phyloP scores from a whole-genome alignment of 2,329 filamentous ascomycete genomes.

The Drechmeria coniospora region DNA sequence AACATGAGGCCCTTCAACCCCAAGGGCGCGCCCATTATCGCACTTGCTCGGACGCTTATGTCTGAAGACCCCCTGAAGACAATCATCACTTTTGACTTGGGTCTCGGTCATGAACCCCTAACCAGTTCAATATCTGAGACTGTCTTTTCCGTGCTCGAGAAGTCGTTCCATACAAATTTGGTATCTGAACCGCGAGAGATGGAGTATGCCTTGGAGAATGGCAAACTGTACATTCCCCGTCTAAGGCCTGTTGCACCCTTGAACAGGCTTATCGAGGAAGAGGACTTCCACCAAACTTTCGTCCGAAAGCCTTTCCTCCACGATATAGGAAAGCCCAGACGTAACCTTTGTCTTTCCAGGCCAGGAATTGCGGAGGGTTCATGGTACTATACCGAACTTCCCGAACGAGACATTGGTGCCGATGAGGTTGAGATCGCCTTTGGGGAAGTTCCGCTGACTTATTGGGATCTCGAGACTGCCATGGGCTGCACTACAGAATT shows the following conservation, averaged over 20 bases:
- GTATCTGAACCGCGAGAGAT: conserved; percentile 15
- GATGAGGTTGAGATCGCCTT: conserved; percentile 26
- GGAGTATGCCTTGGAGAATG: conserved; percentile 26
- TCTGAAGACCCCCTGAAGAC: conserved; percentile 31
- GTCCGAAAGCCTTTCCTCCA: conserved; percentile 8
- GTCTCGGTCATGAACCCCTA: conserved; percentile 4
- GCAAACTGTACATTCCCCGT: conserved; percentile 27
- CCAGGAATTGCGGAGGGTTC: conserved; percentile 12
- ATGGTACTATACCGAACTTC: conserved; percentile 11
- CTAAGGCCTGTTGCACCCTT: conserved; percentile 22
- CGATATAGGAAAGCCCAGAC: conserved; percentile 2
- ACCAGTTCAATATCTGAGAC: conserved; percentile 6
- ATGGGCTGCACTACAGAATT: conserved; percentile 16
- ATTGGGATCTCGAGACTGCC: conserved; percentile 20
- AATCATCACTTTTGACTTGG: conserved; percentile 28
- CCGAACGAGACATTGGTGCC: conserved; percentile 8
- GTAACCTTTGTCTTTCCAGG: conserved; percentile 11
- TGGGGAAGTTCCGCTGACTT: conserved; percentile 17
- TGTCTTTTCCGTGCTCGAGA: conserved; percentile 12
- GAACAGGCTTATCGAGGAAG: conserved; percentile 29
- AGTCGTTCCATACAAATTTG: conserved; percentile 7
- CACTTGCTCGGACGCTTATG: conserved; percentile 29
- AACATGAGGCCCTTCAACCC: conserved; percentile 21
- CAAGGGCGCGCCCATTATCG: conserved; percentile 23
- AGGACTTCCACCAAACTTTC: conserved; percentile 2